Conservation (phyloP, 163 green algal species). For the Chloromonas sp. region DNA sequence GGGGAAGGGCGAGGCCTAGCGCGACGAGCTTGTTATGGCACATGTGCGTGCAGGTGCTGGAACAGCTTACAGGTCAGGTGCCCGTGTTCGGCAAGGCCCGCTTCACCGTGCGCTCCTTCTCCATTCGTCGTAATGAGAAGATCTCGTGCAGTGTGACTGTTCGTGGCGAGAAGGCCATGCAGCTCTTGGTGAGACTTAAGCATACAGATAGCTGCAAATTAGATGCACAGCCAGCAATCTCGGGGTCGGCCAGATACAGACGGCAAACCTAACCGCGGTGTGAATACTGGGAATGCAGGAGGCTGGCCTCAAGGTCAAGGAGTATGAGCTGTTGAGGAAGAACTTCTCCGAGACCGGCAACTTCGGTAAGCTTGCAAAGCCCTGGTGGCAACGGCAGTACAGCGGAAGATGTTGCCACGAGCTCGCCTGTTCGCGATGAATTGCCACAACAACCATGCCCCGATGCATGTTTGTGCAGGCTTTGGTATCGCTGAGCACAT, state of each 20-base stretch:
- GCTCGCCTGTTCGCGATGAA: too few relatives aligned
- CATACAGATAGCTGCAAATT: too few relatives aligned
- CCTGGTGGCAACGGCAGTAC: too few relatives aligned
- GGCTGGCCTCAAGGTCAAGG: constrained; percentile 97
- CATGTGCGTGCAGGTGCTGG: constrained; percentile 78
- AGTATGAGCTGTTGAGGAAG: constrained; percentile 94
- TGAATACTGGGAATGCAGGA: constrained; percentile 54
- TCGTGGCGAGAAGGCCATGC: constrained; percentile 93
- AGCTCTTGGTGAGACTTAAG: constrained; percentile 73
- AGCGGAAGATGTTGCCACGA: too few relatives aligned
- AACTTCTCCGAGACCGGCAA: constrained; percentile 97
- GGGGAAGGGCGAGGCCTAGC: not conserved
- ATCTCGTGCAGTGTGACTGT: constrained; percentile 95
- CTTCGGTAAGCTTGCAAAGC: constrained; percentile 59
- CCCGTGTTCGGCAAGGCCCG: constrained; percentile 95
- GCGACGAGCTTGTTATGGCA: not conserved
- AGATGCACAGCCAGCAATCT: too few relatives aligned
- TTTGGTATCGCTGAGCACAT: constrained; percentile 99
- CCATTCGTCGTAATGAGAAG: constrained; percentile 98
- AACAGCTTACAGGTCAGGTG: constrained; percentile 98
- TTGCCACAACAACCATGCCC: too few relatives aligned
- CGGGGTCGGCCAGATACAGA: not conserved
- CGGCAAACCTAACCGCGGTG: not conserved
- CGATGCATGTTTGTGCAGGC: constrained; percentile 28
- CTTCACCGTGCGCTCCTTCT: constrained; percentile 97